Percentiles rank a stretch among this genome's conserved stretches.
phyloP scores from a whole-genome alignment of 75 land plant species.

The Adiantum capillusveneris region DNA sequence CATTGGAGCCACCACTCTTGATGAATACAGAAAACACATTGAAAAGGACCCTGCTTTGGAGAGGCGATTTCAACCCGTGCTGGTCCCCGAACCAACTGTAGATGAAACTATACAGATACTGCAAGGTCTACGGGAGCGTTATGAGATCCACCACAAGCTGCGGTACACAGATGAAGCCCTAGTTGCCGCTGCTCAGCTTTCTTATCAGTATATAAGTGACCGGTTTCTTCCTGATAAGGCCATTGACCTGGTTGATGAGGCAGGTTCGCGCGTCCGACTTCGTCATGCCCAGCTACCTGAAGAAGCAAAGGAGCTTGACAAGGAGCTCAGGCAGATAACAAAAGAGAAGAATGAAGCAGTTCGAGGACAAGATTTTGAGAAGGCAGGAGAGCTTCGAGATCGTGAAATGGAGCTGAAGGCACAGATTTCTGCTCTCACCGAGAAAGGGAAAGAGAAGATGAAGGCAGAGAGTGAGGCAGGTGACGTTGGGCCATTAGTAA shows the following conservation, averaged over 20 bases:
- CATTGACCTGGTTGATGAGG: constrained; percentile 61
- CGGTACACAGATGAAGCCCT: constrained; percentile 49
- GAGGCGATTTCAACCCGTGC: constrained; percentile 41
- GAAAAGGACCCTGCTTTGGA: constrained; percentile 48
- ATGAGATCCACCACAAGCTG: constrained; percentile 53
- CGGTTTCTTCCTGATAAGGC: constrained; percentile 71
- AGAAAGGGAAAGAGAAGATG: constrained; percentile 35
- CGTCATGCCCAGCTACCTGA: constrained; percentile 51
- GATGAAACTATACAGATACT: constrained; percentile 49
- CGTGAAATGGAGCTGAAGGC: constrained; percentile 47
- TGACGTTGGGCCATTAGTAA: constrained; percentile 29
- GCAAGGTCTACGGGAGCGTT: constrained; percentile 39
- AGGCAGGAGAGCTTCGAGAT: constrained; percentile 44
- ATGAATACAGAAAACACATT: constrained; percentile 50
- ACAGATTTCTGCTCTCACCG: constrained; percentile 30
- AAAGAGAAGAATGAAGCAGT: constrained; percentile 52
- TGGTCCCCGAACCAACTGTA: constrained; percentile 42
- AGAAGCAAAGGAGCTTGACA: constrained; percentile 43
- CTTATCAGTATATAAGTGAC: constrained; percentile 56
- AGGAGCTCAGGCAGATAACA: constrained; percentile 38
- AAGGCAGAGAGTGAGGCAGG: constrained; percentile 43
- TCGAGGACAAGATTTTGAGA: constrained; percentile 43
- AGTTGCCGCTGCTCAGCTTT: constrained; percentile 44
- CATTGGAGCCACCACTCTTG: constrained; percentile 51
- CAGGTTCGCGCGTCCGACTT: constrained; percentile 56